These are phyloP conservation scores for Porcisia hertigi DNA, from an alignment of 208 protist genomes.

Conservation along the genomic window DNA sequence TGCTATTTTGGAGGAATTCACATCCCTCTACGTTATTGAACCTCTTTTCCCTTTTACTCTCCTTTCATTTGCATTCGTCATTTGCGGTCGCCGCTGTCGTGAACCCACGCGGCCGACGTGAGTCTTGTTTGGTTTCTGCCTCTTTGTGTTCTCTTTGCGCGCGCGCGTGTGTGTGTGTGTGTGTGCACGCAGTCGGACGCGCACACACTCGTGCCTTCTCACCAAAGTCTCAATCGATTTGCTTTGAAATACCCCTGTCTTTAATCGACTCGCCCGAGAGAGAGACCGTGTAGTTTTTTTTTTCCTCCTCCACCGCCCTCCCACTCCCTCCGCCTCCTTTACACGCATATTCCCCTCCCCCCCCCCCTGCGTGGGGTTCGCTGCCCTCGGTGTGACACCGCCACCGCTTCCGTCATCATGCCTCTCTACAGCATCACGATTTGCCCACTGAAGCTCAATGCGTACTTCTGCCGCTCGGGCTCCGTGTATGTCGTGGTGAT, in stretches of 20 bases:
- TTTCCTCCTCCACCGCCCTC: background rate
- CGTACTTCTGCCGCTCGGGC: constrained; percentile 72
- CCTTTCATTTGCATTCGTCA: background rate
- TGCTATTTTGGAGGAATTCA: too few species aligned
- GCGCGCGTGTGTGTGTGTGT: background rate
- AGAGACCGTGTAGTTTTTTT: too few species aligned
- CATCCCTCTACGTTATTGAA: background rate
- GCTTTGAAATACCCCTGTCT: too few species aligned
- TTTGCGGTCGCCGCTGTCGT: background rate
- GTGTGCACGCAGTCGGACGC: too few species aligned
- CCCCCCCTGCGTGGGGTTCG: background rate
- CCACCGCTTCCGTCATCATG: constrained; percentile 29
- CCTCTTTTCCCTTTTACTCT: background rate
- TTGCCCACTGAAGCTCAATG: constrained; percentile 71
- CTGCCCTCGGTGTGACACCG: background rate
- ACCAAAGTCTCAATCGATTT: too few species aligned
- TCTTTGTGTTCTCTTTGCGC: background rate
- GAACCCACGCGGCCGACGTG: background rate
- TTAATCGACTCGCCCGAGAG: too few species aligned
- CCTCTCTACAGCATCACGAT: constrained; percentile 79
- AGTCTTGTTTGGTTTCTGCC: background rate
- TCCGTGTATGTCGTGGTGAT: constrained; percentile 73
- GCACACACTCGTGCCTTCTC: too few species aligned
- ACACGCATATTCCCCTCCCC: background rate
- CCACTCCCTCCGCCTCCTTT: background rate